A percentile compares a stretch with the other conserved stretches of the same genome.
phyloP scores from a whole-genome alignment of 2,329 filamentous ascomycete genomes.

The Cladosporium sp. region DNA sequence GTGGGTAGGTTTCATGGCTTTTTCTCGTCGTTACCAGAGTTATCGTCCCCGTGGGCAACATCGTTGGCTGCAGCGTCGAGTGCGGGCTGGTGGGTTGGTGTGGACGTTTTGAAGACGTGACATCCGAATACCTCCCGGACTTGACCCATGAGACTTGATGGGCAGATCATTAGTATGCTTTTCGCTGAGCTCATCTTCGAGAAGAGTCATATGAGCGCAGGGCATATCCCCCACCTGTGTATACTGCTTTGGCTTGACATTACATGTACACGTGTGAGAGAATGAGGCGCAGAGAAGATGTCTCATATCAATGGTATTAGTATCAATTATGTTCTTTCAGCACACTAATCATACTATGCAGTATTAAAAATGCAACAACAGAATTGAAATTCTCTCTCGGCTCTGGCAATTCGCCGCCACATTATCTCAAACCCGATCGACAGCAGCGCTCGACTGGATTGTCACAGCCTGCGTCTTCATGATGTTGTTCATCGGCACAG shows the following conservation, averaged over 20 bases:
- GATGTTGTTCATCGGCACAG: constrained; percentile 22
- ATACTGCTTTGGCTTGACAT: background rate
- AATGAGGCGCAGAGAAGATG: background rate
- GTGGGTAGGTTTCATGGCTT: background rate
- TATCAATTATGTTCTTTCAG: background rate
- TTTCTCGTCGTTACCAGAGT: background rate
- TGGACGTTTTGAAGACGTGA: background rate
- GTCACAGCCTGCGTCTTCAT: constrained; percentile 9
- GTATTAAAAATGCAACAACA: background rate
- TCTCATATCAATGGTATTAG: background rate
- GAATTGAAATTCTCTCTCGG: background rate
- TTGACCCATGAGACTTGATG: background rate
- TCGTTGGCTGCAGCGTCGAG: background rate
- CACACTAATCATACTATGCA: background rate
- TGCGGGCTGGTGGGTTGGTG: background rate
- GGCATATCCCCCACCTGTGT: background rate
- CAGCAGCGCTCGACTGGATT: background rate
- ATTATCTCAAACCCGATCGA: background rate
- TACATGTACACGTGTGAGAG: background rate
- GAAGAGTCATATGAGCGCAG: background rate
- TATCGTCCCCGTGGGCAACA: background rate
- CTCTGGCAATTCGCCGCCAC: background rate
- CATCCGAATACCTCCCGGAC: background rate
- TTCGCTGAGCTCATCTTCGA: background rate
- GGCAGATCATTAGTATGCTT: background rate